Conservation (phyloP, 2,329 filamentous ascomycete genomes). For the Fusarium sp. region DNA sequence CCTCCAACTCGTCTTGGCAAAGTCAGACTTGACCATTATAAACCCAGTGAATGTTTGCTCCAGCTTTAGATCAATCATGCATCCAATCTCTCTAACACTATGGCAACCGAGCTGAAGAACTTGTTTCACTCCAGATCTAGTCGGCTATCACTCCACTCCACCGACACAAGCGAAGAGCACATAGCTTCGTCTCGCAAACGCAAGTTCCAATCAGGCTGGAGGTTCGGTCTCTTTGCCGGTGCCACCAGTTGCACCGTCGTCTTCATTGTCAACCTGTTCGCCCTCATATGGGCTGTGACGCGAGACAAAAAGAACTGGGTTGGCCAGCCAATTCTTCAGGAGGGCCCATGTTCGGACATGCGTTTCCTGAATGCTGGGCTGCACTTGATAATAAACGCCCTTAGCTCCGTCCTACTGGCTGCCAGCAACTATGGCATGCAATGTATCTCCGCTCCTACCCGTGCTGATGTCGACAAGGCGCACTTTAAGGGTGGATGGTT, state of each 20-base stretch:
- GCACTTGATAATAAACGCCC: conserved; percentile 24
- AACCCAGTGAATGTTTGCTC: neutral
- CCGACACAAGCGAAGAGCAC: neutral
- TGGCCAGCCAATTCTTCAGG: neutral
- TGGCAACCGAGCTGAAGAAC: neutral
- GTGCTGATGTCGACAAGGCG: conserved; percentile 44
- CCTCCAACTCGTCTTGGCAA: neutral
- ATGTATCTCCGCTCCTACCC: conserved; percentile 48
- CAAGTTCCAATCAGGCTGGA: neutral
- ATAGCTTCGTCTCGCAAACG: neutral
- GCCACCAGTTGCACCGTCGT: neutral
- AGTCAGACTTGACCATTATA: neutral
- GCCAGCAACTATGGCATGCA: conserved; percentile 53
- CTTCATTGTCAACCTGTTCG: neutral
- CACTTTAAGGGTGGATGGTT: conserved; percentile 24
- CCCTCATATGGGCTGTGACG: neutral
- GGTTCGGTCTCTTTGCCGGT: neutral
- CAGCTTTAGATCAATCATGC: neutral
- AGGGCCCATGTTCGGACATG: neutral
- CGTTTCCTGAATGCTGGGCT: conserved; percentile 1
- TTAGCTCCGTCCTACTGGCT: conserved; percentile 19
- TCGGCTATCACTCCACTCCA: neutral
- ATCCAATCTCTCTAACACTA: neutral
- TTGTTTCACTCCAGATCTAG: neutral
- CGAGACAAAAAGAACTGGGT: neutral